Percentiles rank a stretch among this genome's conserved stretches.
Conservation (phyloP, 768 basidiomycete genomes). For the Calvatia gigantea region DNA sequence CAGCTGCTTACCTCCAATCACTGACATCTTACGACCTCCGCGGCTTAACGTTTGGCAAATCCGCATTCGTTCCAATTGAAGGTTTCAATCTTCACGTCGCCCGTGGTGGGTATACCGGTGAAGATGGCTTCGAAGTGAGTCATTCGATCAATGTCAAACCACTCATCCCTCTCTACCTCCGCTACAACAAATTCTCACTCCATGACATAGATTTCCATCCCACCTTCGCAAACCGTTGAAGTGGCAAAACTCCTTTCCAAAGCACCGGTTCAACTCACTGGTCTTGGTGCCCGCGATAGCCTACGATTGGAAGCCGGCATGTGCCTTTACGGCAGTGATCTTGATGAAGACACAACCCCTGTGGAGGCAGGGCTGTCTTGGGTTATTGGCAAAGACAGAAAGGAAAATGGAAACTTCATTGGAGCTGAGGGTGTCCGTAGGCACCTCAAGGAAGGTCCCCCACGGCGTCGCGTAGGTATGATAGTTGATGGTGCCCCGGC, state of each 20-base stretch:
- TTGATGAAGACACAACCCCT: constrained; percentile 82
- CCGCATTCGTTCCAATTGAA: constrained; percentile 76
- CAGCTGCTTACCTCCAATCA: constrained; percentile 74
- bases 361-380: constrained; percentile 90
- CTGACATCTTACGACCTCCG: constrained; percentile 73
- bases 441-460: constrained; percentile 78
- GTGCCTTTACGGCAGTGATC: constrained; percentile 93
- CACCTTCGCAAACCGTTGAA: constrained; percentile 68
- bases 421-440: constrained; percentile 70
- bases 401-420: constrained; percentile 69
- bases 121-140: constrained; percentile 93
- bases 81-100: constrained; percentile 83
- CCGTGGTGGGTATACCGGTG: constrained; percentile 95
- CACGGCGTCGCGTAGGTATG: constrained; percentile 76
- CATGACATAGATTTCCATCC: constrained; percentile 73
- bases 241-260: constrained; percentile 66
- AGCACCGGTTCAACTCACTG: constrained; percentile 74
- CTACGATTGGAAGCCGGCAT: constrained; percentile 95
- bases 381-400: constrained; percentile 94
- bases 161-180: not conserved
- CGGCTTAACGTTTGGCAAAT: constrained; percentile 78
- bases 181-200: not conserved
- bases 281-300: constrained; percentile 90
- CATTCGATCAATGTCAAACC: not conserved
- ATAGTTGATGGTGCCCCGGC: constrained; percentile 84